Conservation (phyloP, 1,284 basidiomycete species). For the Thelephora terrestris region DNA sequence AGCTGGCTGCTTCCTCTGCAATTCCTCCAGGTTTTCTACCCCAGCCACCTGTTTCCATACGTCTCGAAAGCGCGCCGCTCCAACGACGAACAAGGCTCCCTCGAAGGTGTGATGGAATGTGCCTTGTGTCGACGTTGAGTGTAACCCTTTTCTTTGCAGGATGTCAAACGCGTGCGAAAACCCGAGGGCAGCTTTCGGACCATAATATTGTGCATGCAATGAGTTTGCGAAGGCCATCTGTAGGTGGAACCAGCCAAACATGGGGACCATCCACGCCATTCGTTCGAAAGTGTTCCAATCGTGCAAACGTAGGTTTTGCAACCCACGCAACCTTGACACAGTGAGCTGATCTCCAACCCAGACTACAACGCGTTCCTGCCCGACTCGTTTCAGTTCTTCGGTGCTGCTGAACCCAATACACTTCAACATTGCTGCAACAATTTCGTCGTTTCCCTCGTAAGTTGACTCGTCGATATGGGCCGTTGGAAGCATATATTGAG, state of each 20-base stretch:
- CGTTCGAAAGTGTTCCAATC: slow-evolving; percentile 26
- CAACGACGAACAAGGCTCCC: slow-evolving; percentile 10
- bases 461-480: slow-evolving; percentile 10
- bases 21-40: slow-evolving; percentile 6
- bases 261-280: slow-evolving; percentile 19
- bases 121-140: too few species aligned
- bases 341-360: slow-evolving; percentile 19
- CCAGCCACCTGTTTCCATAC: slow-evolving; percentile 6
- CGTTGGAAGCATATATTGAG: slow-evolving; percentile 14
- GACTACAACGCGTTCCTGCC: slow-evolving; percentile 4
- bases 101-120: slow-evolving; percentile 11
- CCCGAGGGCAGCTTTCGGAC: slow-evolving; percentile 6
- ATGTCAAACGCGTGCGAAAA: too few species aligned
- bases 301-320: slow-evolving; percentile 17
- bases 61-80: slow-evolving; percentile 9
- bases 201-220: slow-evolving; percentile 15
- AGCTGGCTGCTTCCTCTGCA: slow-evolving; percentile 4
- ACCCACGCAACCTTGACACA: slow-evolving; percentile 9
- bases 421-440: slow-evolving; percentile 5
- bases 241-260: slow-evolving; percentile 28
- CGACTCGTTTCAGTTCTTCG: not conserved
- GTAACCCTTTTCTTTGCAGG: too few species aligned
- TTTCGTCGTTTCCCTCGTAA: slow-evolving; percentile 14
- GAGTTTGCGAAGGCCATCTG: slow-evolving; percentile 22
- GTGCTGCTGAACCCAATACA: slow-evolving; percentile 8